Evolutionary conservation across 495 filamentous ascomycete species (phyloP).

Genomic region (Halenospora varia): DNA sequence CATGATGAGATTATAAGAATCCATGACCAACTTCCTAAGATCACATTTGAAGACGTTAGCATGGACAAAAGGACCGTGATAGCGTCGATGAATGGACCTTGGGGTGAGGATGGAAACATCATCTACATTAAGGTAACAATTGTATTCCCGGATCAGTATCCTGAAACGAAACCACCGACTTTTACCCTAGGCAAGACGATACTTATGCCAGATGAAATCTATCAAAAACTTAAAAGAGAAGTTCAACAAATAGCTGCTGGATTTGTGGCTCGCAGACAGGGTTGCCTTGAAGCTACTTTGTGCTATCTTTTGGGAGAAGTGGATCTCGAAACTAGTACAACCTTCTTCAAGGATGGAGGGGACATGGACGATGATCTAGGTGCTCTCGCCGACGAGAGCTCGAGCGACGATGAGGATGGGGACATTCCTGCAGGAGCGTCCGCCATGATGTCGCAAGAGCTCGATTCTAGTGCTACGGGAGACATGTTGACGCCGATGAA

Average conservation of each 20-base stretch:
- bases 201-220: slow-evolving; percentile 65
- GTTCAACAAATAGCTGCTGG: slow-evolving; percentile 65
- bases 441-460: slow-evolving; percentile 51
- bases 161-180: slow-evolving; percentile 57
- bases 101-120: slow-evolving; percentile 65
- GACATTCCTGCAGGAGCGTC: slow-evolving; percentile 49
- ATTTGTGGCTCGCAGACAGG: slow-evolving; percentile 63
- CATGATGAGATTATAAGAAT: slow-evolving; percentile 87
- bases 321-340: slow-evolving; percentile 68
- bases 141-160: slow-evolving; percentile 76
- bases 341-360: slow-evolving; percentile 56
- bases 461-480: slow-evolving; percentile 44
- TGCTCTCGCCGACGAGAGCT: slow-evolving; percentile 57
- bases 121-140: slow-evolving; percentile 78
- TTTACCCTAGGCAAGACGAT: slow-evolving; percentile 76
- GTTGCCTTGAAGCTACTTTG: slow-evolving; percentile 78
- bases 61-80: slow-evolving; percentile 66
- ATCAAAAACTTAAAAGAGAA: slow-evolving; percentile 60
- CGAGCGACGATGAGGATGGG: slow-evolving; percentile 82
- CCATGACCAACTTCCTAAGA: slow-evolving; percentile 75
- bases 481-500: slow-evolving; percentile 53
- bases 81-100: slow-evolving; percentile 82
- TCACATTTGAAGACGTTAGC: slow-evolving; percentile 82
- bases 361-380: slow-evolving; percentile 60
- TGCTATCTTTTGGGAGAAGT: slow-evolving; percentile 83